Base-by-base conservation (phyloP, 768 basidiomycete species). In the Boletus subcaerulescens region DNA sequence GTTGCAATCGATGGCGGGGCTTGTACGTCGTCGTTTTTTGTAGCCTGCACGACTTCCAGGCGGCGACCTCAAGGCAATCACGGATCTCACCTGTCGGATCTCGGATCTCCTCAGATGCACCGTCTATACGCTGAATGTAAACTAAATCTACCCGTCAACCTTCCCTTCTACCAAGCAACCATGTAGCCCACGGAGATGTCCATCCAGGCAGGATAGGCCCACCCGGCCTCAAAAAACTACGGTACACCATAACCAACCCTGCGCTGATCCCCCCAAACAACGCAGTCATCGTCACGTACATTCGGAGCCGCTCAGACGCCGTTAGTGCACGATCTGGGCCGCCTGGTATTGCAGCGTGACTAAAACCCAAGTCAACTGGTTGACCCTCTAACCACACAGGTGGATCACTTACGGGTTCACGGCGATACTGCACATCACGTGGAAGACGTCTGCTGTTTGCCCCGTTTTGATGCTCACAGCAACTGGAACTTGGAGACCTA, bases 401-500 rank as follows among this genome's bases (percentile, higher is more conserved):
- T 52, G 51, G 22, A 60, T 47, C 44, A 84, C 89, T 66, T 68
- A 94, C 93, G 93, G 93, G 53, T 86, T 86, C 80, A 93, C 85
- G 8, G 91, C 93, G 65, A 92, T 85, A 54, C 81, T 75, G 66
- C 89, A 91, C 61, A 94, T 89, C 29, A 82, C 86, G 64, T 93
- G 86, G 77, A 91, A 95, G 18, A 95, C 86, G 66, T 92, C 91
- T 26, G 91, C 91, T 12, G 80, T 86, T 68, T 93, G 89, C 44
- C 85, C 89, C 4, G 86, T 85, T 72, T 87, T 89, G 42, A 95
- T 87, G 70, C 92, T 95, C 29, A 98, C 93, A 3, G 96, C 86
- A 43, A 98, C 93, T 26, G 96, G 96, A 5, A 96, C 93, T 59
- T 89, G 91, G n/a, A 99, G 77, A 10, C 86, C 84, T 48, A 98